Evolutionary conservation across 768 basidiomycete genomes (phyloP).

Genomic region (Boletus rex-veris): DNA sequence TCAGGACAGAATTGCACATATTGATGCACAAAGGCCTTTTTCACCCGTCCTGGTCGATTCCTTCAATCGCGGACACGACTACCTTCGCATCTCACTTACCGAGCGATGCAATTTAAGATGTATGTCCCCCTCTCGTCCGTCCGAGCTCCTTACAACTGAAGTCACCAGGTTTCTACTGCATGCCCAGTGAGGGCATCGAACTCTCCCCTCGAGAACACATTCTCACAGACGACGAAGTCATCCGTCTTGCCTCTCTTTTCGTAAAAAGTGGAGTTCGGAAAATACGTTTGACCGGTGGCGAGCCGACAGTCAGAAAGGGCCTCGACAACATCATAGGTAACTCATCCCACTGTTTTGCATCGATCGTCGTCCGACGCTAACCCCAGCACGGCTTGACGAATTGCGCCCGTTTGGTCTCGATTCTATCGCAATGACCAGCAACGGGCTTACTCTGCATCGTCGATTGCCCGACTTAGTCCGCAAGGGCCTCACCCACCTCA

Average conservation of each 20-base stretch:
- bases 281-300: constrained; percentile 85
- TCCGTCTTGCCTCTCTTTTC: constrained; percentile 72
- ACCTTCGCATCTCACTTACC: constrained; percentile 84
- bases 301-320: constrained; percentile 80
- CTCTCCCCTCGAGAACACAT: constrained; percentile 67
- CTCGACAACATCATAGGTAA: constrained; percentile 66
- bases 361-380: constrained; percentile 5
- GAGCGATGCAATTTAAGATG: constrained; percentile 88
- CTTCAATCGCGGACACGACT: constrained; percentile 70
- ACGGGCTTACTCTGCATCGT: constrained; percentile 74
- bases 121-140: constrained; percentile 27
- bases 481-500: constrained; percentile 76
- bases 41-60: constrained; percentile 61
- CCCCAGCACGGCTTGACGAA: constrained; percentile 54
- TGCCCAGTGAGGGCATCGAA: constrained; percentile 78
- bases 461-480: constrained; percentile 63
- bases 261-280: constrained; percentile 82
- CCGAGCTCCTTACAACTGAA: not conserved
- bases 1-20: constrained; percentile 54
- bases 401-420: constrained; percentile 60
- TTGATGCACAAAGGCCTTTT: constrained; percentile 47
- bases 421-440: constrained; percentile 84
- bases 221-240: constrained; percentile 71
- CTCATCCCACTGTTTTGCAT: constrained; percentile 12
- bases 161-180: constrained; percentile 79